These are phyloP conservation scores for Paramecium sexaurelia DNA, from an alignment of 73 alveolate genomes.

Conservation along the genomic window DNA sequence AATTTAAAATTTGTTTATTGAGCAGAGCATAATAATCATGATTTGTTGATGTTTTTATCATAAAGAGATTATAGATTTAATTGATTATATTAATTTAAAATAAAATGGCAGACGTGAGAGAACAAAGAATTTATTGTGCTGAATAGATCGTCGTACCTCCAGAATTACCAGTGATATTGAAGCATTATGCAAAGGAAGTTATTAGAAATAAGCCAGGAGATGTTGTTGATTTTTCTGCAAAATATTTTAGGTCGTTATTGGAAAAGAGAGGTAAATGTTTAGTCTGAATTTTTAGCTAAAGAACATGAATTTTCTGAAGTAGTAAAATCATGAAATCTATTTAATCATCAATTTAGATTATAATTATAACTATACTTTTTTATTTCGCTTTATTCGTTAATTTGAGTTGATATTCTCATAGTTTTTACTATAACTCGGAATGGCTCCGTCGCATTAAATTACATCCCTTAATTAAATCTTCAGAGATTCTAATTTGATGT, in stretches of 20 bases:
- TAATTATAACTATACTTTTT: background rate
- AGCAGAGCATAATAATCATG: too few relatives aligned
- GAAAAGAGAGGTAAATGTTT: constrained; percentile 59
- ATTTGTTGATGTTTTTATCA: background rate
- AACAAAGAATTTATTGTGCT: constrained; percentile 88
- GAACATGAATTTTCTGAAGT: constrained; percentile 45
- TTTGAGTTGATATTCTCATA: too few relatives aligned
- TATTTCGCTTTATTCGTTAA: background rate
- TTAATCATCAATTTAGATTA: background rate
- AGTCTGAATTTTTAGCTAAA: background rate
- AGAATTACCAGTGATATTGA: constrained; percentile 82
- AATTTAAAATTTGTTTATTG: too few relatives aligned
- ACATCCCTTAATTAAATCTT: too few relatives aligned
- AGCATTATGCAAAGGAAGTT: constrained; percentile 91
- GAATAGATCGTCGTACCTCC: constrained; percentile 89
- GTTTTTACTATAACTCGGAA: too few relatives aligned
- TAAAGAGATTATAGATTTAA: background rate
- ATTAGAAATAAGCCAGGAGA: constrained; percentile 87
- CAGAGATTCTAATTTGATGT: too few relatives aligned
- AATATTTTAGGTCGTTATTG: constrained; percentile 76
- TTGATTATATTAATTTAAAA: background rate
- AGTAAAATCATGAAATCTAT: background rate
- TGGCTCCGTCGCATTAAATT: too few relatives aligned
- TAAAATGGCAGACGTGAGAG: constrained; percentile 86
- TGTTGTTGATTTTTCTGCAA: constrained; percentile 83